A percentile compares a stretch with the other conserved stretches of the same genome.
phyloP scores from a whole-genome alignment of 2,329 filamentous ascomycete genomes.

The Beauveria caledonica region DNA sequence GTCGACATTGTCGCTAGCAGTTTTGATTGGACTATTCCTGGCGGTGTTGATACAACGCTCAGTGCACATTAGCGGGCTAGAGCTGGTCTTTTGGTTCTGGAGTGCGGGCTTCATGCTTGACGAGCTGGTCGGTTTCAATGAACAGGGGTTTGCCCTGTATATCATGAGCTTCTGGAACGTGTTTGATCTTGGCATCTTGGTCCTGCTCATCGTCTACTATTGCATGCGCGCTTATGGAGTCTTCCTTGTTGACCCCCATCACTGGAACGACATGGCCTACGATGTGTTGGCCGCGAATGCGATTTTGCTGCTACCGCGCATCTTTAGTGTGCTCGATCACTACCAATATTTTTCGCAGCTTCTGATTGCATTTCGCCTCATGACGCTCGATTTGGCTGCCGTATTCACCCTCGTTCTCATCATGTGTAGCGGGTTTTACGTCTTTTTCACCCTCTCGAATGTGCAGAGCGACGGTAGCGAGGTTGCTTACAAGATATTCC shows the following conservation, averaged over 20 bases:
- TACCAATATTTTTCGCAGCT: slow-evolving; percentile 95
- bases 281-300: slow-evolving; percentile 90
- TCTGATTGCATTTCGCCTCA: slow-evolving; percentile 86
- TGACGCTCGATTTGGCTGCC: slow-evolving; percentile 83
- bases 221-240: slow-evolving; percentile 83
- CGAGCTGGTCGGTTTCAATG: slow-evolving; percentile 90
- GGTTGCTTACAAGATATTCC: slow-evolving; percentile 86
- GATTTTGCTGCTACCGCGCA: slow-evolving; percentile 77
- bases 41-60: slow-evolving; percentile 72
- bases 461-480: slow-evolving; percentile 60
- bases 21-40: slow-evolving; percentile 77
- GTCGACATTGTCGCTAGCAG: slow-evolving; percentile 77
- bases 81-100: slow-evolving; percentile 96
- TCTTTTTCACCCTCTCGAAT: slow-evolving; percentile 80
- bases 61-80: slow-evolving; percentile 70
- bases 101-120: slow-evolving; percentile 95
- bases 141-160: slow-evolving; percentile 92
- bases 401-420: slow-evolving; percentile 79
- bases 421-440: slow-evolving; percentile 88
- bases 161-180: slow-evolving; percentile 98
- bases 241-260: slow-evolving; percentile 65
- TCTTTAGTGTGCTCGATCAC: slow-evolving; percentile 90
- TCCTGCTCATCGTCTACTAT: slow-evolving; percentile 83
- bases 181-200: slow-evolving; percentile 82
- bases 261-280: slow-evolving; percentile 78